Evolutionary conservation across 2,329 filamentous ascomycete genomes (phyloP).

Genomic region (Periglandula ipomoeae): DNA sequence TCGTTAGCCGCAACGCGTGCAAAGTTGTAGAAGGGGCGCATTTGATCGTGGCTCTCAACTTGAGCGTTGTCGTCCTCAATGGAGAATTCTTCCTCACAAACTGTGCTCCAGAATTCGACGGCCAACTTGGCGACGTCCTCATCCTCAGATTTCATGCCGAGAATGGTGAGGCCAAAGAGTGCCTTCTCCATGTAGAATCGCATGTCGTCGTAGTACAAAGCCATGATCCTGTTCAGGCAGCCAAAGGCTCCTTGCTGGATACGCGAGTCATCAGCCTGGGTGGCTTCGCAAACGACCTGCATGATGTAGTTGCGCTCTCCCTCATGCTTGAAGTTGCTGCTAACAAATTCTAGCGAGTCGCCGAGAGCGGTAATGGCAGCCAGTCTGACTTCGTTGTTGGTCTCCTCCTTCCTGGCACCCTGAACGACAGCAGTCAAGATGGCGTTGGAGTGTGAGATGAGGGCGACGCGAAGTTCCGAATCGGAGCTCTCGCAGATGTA

Average conservation of each 20-base stretch:
- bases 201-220: slow-evolving; percentile 98
- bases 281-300: slow-evolving; percentile 99
- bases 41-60: slow-evolving; percentile 68
- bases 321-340: slow-evolving; percentile 98
- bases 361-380: slow-evolving; percentile 90
- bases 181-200: slow-evolving; percentile 99
- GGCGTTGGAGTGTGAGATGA: slow-evolving; percentile 86
- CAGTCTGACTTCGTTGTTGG: slow-evolving; percentile 80
- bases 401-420: slow-evolving; percentile 92
- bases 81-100: slow-evolving; percentile 95
- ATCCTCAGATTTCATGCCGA: slow-evolving; percentile 96
- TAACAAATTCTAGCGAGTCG: slow-evolving; percentile 94
- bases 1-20: slow-evolving; percentile 85
- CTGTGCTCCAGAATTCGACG: slow-evolving; percentile 99
- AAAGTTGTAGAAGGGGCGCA: slow-evolving; percentile 93
- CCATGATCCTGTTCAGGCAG: slow-evolving; percentile 98
- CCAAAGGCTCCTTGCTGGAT: slow-evolving; percentile 96
- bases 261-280: slow-evolving; percentile 79
- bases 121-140: slow-evolving; percentile 97
- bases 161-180: slow-evolving; percentile 90
- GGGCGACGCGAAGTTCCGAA: slow-evolving; percentile 67
- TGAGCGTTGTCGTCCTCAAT: slow-evolving; percentile 92
- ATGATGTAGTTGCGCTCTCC: slow-evolving; percentile 99
- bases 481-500: slow-evolving; percentile 98
- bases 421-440: slow-evolving; percentile 97